Conservation (phyloP, 2,329 filamentous ascomycete genomes). For the Fusarium kyushuense region DNA sequence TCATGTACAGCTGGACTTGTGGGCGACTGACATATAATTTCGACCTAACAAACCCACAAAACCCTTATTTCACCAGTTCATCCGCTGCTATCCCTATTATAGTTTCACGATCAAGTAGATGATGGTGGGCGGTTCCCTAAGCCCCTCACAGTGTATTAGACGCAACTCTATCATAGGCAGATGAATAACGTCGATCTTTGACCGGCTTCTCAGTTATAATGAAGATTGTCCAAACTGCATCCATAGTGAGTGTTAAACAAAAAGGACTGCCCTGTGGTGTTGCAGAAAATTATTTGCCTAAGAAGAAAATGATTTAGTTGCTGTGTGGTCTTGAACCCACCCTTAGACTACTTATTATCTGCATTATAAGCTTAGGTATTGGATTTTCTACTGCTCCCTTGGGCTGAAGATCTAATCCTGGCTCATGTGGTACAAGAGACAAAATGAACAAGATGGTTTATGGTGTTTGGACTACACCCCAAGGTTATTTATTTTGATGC, state of each 20-base stretch:
- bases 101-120: slow-evolving; percentile 15
- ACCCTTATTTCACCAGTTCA: background rate
- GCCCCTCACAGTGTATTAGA: slow-evolving; percentile 36
- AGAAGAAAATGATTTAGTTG: too few species aligned
- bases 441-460: background rate
- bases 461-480: background rate
- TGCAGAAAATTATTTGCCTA: background rate
- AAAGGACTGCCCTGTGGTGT: background rate
- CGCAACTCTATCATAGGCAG: slow-evolving; percentile 19
- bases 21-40: background rate
- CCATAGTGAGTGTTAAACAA: slow-evolving; percentile 11
- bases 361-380: too few species aligned
- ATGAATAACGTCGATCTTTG: slow-evolving; percentile 19
- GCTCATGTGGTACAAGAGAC: background rate
- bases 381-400: too few species aligned
- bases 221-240: slow-evolving; percentile 27
- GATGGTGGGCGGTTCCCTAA: background rate
- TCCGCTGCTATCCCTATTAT: slow-evolving; percentile 18
- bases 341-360: too few species aligned
- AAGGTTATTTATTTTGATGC: background rate
- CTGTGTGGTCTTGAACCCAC: too few species aligned
- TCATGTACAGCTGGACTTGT: slow-evolving; percentile 6
- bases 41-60: background rate
- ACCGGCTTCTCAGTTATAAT: slow-evolving; percentile 16
- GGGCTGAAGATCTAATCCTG: slow-evolving; percentile 11